Evolutionary conservation across 129 eudicot genomes (phyloP), one percentile per base, ranked within the genome.

Genomic region (Oenanthe sinensis): DNA sequence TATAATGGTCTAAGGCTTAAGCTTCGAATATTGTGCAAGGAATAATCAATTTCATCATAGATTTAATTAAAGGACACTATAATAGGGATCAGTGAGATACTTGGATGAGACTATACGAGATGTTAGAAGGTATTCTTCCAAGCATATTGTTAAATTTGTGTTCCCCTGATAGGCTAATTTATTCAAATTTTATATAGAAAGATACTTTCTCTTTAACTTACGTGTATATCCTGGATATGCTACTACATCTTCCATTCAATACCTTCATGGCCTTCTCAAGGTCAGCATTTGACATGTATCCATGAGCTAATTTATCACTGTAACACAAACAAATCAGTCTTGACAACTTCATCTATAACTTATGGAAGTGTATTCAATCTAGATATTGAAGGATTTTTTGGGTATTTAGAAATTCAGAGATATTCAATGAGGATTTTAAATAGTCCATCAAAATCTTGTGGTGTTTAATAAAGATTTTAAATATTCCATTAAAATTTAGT

Each of bases 201-300:
- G 40, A 79, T 47, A 68, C 8, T 30, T 44, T 30, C 67, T 78
- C 40, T 37, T 45, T 63, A 82, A 83, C 77, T 79, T 84, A 96
- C 99, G 97, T 96, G 97, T 96, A 96, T 74, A 90, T 85, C 78
- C 91, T 83, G 80, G 97, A 90, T 77, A 96, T 88, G 78, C 80
- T 90, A 84, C 94, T 76, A 83, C 99, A 96, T 82, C 95, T 85
- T 62, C 83, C 79, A 79, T 89, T 87, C 54, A 92, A 87, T 82
- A 91, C 92, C 86, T 83, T 88, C 81, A 96, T 88, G 80, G 92
- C 99, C 83, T 82, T 90, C 85, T 90, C 97, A 4, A 96, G 88
- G 80, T 96, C 99, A 79, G 89, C 82, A 82, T 96, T 96, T 79
- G 85, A 88, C 99, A 90, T 90, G 74, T 96, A 96, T 40, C 97